These are phyloP conservation scores for Phylloporus sp. DNA, from an alignment of 768 basidiomycete species.

Conservation along the genomic window DNA sequence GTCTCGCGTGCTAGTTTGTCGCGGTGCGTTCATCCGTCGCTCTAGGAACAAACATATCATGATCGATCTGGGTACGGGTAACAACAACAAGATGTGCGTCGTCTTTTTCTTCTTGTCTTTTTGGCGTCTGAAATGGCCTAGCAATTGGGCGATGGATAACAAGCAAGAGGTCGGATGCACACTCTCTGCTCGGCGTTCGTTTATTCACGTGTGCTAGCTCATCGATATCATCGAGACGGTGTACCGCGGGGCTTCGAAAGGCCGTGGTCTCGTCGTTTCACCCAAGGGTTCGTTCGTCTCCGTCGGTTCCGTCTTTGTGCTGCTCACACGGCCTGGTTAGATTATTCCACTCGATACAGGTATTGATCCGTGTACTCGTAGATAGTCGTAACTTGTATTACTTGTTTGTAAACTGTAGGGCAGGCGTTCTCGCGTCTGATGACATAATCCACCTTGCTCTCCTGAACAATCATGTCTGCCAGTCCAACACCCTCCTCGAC, in stretches of 20 bases:
- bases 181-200: neutral
- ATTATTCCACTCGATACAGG: constrained; percentile 79
- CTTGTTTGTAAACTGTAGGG: too few species aligned
- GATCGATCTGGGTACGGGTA: constrained; percentile 99
- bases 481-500: constrained; percentile 16
- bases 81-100: constrained; percentile 98
- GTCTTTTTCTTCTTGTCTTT: neutral
- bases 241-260: constrained; percentile 95
- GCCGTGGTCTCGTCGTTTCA: constrained; percentile 94
- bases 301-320: too few species aligned
- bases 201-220: constrained; percentile 45
- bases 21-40: neutral
- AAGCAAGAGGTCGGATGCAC: constrained; percentile 78
- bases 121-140: constrained; percentile 25
- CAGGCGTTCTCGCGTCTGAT: constrained; percentile 27
- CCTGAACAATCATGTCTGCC: constrained; percentile 18
- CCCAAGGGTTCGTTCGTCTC: constrained; percentile 67
- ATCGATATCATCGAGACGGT: constrained; percentile 99
- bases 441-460: constrained; percentile 18
- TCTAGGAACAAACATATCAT: constrained; percentile 96
- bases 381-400: too few species aligned
- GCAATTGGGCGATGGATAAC: constrained; percentile 99
- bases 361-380: constrained; percentile 37
- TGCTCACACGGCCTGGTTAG: constrained; percentile 32
- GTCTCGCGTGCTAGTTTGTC: neutral